A percentile compares a stretch with the other conserved stretches of the same genome.
These are phyloP conservation scores for Erysimum cheiri DNA, from an alignment of 441 rosid species.

Conservation along the genomic window DNA sequence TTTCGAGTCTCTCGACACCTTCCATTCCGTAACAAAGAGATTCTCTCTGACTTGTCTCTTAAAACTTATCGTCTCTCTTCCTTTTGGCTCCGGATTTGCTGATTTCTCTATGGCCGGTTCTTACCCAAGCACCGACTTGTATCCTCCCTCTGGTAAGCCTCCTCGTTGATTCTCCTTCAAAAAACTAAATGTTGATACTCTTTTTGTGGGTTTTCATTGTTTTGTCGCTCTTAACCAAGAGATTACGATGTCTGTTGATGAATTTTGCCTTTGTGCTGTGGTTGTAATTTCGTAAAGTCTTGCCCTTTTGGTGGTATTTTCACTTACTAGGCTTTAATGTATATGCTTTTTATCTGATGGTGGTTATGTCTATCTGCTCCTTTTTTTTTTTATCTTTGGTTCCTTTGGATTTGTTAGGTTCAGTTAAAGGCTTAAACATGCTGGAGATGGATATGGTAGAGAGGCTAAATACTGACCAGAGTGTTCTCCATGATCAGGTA, in stretches of 20 bases:
- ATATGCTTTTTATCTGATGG: constrained; percentile 14
- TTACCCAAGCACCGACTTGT: constrained; percentile 25
- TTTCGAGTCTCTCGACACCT: background rate
- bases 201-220: background rate
- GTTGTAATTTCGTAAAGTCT: constrained; percentile 20
- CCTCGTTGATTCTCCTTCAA: background rate
- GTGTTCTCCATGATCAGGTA: constrained; percentile 36
- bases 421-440: background rate
- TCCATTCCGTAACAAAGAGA: background rate
- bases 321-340: background rate
- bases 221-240: background rate
- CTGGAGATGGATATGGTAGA: constrained; percentile 25
- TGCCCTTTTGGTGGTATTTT: constrained; percentile 1
- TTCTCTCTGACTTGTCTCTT: constrained; percentile 22
- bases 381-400: background rate
- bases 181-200: background rate
- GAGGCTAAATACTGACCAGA: constrained; percentile 22
- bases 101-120: constrained; percentile 35
- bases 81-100: constrained; percentile 24
- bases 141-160: constrained; percentile 32
- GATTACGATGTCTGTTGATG: background rate
- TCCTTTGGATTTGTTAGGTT: constrained; percentile 22
- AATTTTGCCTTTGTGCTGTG: background rate
- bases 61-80: background rate
- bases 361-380: background rate